Percentiles rank a stretch among this genome's conserved stretches.
Evolutionary conservation across 495 filamentous ascomycete species (phyloP).

Genomic region (Penicillium coffeae): DNA sequence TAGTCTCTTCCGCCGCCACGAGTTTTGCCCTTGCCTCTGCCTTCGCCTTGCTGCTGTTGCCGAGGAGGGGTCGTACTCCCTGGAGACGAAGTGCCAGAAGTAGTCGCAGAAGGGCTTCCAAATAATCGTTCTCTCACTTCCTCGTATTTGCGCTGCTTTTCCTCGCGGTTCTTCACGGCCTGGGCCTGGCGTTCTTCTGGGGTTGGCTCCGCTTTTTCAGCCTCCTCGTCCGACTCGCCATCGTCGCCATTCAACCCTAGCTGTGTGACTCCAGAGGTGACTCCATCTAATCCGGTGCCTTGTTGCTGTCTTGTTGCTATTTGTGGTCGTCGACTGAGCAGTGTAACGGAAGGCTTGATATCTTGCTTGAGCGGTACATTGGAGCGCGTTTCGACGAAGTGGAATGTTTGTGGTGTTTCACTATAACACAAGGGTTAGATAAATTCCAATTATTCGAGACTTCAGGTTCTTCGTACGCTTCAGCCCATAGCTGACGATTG

Average conservation of each 20-base stretch:
- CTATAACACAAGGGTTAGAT: slow-evolving; percentile 39
- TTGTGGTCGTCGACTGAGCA: slow-evolving; percentile 78
- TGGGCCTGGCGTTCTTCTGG: slow-evolving; percentile 68
- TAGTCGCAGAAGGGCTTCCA: slow-evolving; percentile 51
- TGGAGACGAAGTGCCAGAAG: slow-evolving; percentile 52
- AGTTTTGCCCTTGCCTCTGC: slow-evolving; percentile 36
- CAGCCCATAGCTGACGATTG: slow-evolving; percentile 82
- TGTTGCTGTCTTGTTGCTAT: slow-evolving; percentile 33
- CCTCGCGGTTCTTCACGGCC: slow-evolving; percentile 72
- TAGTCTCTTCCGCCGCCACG: slow-evolving; percentile 35
- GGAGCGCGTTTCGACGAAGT: slow-evolving; percentile 66
- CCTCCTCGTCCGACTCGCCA: slow-evolving; percentile 63
- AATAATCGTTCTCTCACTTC: slow-evolving; percentile 83
- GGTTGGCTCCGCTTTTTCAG: slow-evolving; percentile 54
- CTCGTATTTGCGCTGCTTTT: slow-evolving; percentile 84
- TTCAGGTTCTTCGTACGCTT: slow-evolving; percentile 57
- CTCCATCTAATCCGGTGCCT: slow-evolving; percentile 34
- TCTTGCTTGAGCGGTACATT: slow-evolving; percentile 68
- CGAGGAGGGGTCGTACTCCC: slow-evolving; percentile 63
- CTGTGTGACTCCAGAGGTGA: slow-evolving; percentile 55
- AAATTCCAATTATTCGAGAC: neutral
- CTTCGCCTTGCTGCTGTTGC: slow-evolving; percentile 33
- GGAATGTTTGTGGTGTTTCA: slow-evolving; percentile 61
- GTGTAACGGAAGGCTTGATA: slow-evolving; percentile 78
- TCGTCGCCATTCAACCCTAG: slow-evolving; percentile 56